These are phyloP conservation scores for Neonectria punicea DNA, from an alignment of 2,329 filamentous ascomycete genomes.

Conservation along the genomic window DNA sequence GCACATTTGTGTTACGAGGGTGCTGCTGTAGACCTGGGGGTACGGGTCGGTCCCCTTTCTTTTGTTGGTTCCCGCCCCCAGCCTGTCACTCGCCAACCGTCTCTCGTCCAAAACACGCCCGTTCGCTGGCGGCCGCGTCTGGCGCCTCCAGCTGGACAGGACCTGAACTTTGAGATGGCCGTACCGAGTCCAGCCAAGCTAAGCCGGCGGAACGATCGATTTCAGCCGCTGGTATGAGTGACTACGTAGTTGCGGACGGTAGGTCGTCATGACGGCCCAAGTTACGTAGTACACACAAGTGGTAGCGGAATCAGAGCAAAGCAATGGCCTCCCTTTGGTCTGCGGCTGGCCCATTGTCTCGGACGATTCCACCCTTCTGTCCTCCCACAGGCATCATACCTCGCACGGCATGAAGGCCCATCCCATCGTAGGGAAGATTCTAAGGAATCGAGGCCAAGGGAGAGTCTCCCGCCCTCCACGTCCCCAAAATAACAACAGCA, in stretches of 20 bases:
- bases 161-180: conserved; percentile 5
- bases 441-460: background rate
- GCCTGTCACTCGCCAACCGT: background rate
- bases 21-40: background rate
- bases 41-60: background rate
- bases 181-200: conserved; percentile 20
- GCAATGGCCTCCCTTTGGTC: background rate
- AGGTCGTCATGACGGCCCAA: background rate
- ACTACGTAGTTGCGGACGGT: conserved; percentile 6
- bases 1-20: background rate
- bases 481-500: conserved; percentile 33
- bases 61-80: conserved; percentile 3
- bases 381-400: conserved; percentile 14
- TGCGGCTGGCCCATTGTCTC: conserved; percentile 26
- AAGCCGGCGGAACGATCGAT: conserved; percentile 20
- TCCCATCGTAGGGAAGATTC: conserved; percentile 19
- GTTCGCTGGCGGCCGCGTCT: conserved; percentile 20
- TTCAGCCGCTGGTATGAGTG: conserved; percentile 21
- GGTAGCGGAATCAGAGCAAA: conserved; percentile 16
- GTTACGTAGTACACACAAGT: background rate
- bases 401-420: conserved; percentile 16
- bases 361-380: conserved; percentile 25
- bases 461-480: conserved; percentile 5
- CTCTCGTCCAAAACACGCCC: conserved; percentile 5
- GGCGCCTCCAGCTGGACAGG: conserved; percentile 22